Conservation (phyloP, 2,329 filamentous ascomycete genomes). For the Sporothrix euskadiensis region DNA sequence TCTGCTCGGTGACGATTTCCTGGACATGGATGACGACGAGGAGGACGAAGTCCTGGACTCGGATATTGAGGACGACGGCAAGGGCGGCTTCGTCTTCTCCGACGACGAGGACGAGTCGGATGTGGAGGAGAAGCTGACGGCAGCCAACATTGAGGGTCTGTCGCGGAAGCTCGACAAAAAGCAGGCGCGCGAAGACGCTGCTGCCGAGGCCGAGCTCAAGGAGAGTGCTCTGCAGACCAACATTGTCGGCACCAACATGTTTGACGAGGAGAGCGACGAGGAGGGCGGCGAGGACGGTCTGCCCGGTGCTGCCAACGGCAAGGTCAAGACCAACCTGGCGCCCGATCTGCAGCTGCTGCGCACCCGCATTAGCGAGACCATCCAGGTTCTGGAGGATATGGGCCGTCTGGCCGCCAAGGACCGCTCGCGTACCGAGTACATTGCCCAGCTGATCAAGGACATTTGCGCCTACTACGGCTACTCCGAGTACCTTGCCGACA, state of each 20-base stretch:
- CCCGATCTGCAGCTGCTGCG: conserved; percentile 89
- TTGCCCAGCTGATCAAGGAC: conserved; percentile 80
- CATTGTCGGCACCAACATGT: conserved; percentile 72
- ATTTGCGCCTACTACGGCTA: conserved; percentile 98
- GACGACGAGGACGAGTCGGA: conserved; percentile 94
- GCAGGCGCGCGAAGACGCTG: conserved; percentile 73
- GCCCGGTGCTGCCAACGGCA: conserved; percentile 43
- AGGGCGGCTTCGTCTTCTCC: conserved; percentile 77
- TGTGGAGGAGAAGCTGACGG: conserved; percentile 85
- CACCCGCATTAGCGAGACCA: conserved; percentile 86
- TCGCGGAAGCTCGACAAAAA: conserved; percentile 81
- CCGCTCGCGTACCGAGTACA: conserved; percentile 85
- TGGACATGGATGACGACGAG: conserved; percentile 56
- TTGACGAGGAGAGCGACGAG: conserved; percentile 45
- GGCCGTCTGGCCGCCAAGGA: conserved; percentile 75
- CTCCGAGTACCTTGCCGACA: conserved; percentile 90
- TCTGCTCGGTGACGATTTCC: conserved; percentile 47
- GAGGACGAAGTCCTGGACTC: conserved; percentile 69
- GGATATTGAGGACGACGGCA: conserved; percentile 59
- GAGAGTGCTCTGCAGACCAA: conserved; percentile 90
- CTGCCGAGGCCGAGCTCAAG: conserved; percentile 81
- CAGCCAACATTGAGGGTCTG: conserved; percentile 92
- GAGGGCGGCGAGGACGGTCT: conserved; percentile 21
- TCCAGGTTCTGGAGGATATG: conserved; percentile 89
- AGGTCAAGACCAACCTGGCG: conserved; percentile 67